Percentiles rank a stretch among this genome's conserved stretches.
phyloP scores from a whole-genome alignment of 148 eudicot species.

The Rhododendron molle region DNA sequence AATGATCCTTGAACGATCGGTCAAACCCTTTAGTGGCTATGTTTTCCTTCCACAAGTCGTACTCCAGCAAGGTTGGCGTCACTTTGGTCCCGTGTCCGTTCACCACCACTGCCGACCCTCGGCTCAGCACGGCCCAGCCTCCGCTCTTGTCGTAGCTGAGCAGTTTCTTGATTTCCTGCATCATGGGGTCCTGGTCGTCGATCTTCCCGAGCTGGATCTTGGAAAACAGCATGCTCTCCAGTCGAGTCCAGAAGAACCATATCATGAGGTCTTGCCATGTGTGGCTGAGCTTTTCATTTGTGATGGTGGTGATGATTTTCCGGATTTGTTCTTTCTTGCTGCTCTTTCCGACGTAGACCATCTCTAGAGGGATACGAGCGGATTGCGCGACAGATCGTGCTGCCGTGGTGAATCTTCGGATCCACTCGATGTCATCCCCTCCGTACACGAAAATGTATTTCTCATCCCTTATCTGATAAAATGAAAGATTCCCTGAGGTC shows the following conservation, averaged over 20 bases:
- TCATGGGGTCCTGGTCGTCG: slow-evolving; percentile 31
- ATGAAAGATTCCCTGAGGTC: no score
- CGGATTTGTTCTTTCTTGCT: slow-evolving; percentile 17
- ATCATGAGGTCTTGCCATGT: slow-evolving; percentile 46
- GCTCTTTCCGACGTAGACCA: slow-evolving; percentile 49
- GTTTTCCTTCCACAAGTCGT: slow-evolving; percentile 32
- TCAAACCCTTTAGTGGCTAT: slow-evolving; percentile 27
- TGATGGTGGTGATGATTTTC: slow-evolving; percentile 27
- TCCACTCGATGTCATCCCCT: slow-evolving; percentile 36
- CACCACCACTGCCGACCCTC: slow-evolving; percentile 33
- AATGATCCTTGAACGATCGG: slow-evolving; percentile 16
- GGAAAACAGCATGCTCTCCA: slow-evolving; percentile 64
- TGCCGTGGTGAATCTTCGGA: slow-evolving; percentile 16
- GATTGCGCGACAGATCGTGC: slow-evolving; percentile 21
- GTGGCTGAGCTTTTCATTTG: slow-evolving; percentile 32
- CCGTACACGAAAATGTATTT: no score
- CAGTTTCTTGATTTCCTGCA: slow-evolving; percentile 43
- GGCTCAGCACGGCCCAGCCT: slow-evolving; percentile 47
- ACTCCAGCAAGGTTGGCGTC: slow-evolving; percentile 8
- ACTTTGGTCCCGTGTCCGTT: slow-evolving; percentile 30
- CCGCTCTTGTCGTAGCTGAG: slow-evolving; percentile 45
- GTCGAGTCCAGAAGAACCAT: slow-evolving; percentile 62
- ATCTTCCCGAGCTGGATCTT: slow-evolving; percentile 40
- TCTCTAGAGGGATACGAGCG: slow-evolving; percentile 27
- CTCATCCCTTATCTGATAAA: no score